Percentiles rank a stretch among this genome's conserved stretches.
Evolutionary conservation across 1,284 basidiomycete genomes (phyloP).

Genomic region (Cryptococcus sp.): DNA sequence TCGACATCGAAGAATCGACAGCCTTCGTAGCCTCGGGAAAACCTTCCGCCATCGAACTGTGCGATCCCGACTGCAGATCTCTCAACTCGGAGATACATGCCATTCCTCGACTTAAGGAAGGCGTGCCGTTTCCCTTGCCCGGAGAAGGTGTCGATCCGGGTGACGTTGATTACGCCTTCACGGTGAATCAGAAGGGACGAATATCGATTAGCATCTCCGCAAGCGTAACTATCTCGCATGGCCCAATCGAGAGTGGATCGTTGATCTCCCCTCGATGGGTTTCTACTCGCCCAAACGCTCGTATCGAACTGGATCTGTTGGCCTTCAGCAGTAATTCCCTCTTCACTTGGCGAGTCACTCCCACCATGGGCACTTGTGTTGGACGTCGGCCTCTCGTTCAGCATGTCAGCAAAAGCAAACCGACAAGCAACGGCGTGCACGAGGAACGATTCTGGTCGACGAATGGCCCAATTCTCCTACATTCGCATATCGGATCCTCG

Average conservation of each 20-base stretch:
- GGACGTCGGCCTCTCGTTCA: conserved; percentile 1
- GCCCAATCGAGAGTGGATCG: too few species aligned
- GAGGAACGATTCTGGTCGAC: conserved; percentile 61
- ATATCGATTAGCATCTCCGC: conserved; percentile 35
- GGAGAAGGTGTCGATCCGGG: conserved; percentile 30
- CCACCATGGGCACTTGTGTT: too few species aligned
- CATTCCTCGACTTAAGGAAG: conserved; percentile 14
- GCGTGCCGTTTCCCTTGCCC: conserved; percentile 30
- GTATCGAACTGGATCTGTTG: too few species aligned
- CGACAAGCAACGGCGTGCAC: conserved; percentile 50
- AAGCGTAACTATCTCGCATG: too few species aligned
- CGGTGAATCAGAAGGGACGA: not conserved
- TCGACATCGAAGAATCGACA: not conserved
- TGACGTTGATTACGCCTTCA: not conserved
- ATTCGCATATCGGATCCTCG: conserved; percentile 60
- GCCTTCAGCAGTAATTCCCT: too few species aligned
- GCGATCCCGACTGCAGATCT: not conserved
- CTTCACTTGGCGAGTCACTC: too few species aligned
- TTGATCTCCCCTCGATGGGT: too few species aligned
- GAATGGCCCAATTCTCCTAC: conserved; percentile 52
- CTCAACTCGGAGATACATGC: not conserved
- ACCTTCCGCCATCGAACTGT: too few species aligned
- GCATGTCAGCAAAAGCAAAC: conserved; percentile 51
- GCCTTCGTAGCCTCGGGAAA: not conserved
- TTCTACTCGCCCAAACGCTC: too few species aligned